Evolutionary conservation across 2,329 filamentous ascomycete genomes (phyloP).

Genomic region (Pseudogymnoascus sp.): DNA sequence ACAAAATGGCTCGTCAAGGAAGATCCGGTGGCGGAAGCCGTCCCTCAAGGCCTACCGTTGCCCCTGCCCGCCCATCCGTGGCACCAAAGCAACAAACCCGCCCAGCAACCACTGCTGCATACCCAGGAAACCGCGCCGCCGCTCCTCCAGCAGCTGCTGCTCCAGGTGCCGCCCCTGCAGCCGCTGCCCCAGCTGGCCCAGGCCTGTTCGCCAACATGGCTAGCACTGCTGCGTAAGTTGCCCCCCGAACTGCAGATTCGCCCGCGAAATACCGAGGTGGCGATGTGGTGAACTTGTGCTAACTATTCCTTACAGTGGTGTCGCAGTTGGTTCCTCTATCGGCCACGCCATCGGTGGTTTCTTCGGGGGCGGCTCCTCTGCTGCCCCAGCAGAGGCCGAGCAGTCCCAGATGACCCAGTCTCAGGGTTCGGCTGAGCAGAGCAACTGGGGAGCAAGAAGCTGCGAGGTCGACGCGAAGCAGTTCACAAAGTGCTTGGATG

Average conservation of each 20-base stretch:
- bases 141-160: constrained; percentile 38
- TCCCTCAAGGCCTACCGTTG: constrained; percentile 59
- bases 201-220: constrained; percentile 97
- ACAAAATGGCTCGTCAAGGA: constrained; percentile 71
- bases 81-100: constrained; percentile 58
- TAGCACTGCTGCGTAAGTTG: constrained; percentile 87
- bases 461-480: constrained; percentile 74
- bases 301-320: constrained; percentile 59
- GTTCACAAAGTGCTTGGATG: constrained; percentile 96
- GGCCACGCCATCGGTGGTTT: constrained; percentile 89
- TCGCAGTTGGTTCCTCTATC: constrained; percentile 90
- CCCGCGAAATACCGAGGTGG: background rate
- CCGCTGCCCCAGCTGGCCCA: constrained; percentile 47
- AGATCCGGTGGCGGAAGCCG: constrained; percentile 57
- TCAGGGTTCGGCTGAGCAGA: constrained; percentile 43
- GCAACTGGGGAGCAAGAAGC: constrained; percentile 54
- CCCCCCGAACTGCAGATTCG: background rate
- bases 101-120: constrained; percentile 59
- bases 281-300: constrained; percentile 18
- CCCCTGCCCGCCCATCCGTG: constrained; percentile 50
- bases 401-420: constrained; percentile 48
- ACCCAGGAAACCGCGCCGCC: constrained; percentile 42
- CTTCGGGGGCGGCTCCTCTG: constrained; percentile 68
- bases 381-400: constrained; percentile 46
- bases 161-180: constrained; percentile 21